A percentile compares a stretch with the other conserved stretches of the same genome.
Conservation (phyloP, 257 asterid species). For the Rehmannia glutinosa region DNA sequence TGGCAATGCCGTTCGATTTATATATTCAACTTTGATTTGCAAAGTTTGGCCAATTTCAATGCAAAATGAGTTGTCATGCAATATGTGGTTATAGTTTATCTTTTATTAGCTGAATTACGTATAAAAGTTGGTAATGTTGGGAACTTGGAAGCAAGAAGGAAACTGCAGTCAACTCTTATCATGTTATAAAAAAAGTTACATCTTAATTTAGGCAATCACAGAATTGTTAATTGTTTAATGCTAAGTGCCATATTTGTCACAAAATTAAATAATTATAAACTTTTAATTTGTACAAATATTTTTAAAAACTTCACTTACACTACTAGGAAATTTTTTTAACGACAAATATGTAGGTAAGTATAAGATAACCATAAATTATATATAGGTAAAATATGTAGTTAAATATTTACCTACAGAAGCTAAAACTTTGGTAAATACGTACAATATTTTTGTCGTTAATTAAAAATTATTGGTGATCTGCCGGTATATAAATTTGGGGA, state of each 20-base stretch:
- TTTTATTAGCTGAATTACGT: neutral
- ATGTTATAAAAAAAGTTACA: neutral
- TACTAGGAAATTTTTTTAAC: too few relatives aligned
- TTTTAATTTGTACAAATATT: too few relatives aligned
- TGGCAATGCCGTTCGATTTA: neutral
- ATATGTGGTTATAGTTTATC: neutral
- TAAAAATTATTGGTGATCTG: too few relatives aligned
- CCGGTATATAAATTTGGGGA: too few relatives aligned
- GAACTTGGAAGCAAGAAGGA: conserved; percentile 1
- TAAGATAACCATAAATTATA: too few relatives aligned
- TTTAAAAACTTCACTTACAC: too few relatives aligned
- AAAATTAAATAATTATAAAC: neutral
- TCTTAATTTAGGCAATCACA: neutral
- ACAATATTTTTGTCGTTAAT: too few relatives aligned
- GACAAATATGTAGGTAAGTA: too few relatives aligned
- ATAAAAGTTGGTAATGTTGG: neutral
- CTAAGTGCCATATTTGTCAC: neutral
- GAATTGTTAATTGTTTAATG: too few relatives aligned
- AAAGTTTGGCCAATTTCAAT: conserved; percentile 14
- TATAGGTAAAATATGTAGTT: too few relatives aligned
- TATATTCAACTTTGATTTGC: conserved; percentile 1
- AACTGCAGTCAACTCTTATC: neutral
- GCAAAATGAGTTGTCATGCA: neutral
- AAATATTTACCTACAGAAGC: too few relatives aligned
- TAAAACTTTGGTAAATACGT: too few relatives aligned